Base-by-base conservation (phyloP, 1,139 yeast species). In the Pichia inconspicua region DNA sequence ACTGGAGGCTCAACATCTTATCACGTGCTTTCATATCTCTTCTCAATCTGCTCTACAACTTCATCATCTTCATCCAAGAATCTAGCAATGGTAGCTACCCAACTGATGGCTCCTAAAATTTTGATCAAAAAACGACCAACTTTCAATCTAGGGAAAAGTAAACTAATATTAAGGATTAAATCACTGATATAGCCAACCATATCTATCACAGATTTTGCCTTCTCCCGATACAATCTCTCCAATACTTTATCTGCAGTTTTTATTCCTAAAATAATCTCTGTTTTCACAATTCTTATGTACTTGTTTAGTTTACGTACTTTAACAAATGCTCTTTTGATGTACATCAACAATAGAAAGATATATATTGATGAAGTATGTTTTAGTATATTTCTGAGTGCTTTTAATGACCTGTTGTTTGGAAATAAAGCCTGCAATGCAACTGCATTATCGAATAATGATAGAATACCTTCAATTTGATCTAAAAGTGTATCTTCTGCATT, bases 391-490 rank as follows among this genome's bases (percentile, higher is more conserved):
- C 50, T 51, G 7, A 57, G 25, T 2, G 51, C 41, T 45, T 45
- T 54, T 25, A 57, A 50, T 15, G 41, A 45, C 36, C 43, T 49
- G 25, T 32, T 49, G 43, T 37, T 12, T 3, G 58, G 58, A 30
- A 54, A 51, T 27, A 55, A 40, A 8, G 57, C 61, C 40, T 61
- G 64, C 15, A 64, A 14, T 38, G 63, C 55, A 30, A 59, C 50
- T 35, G 59, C 56, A 50, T 62, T 62, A 44, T 64, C 67, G 51
- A 64, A 53, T 9, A 55, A 43, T 9, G 64, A 56, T 11, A 62
- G 50, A 14, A 58, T 14, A 2, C 53, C 47, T 48, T 63, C 66
- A 32, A 63, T 41, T 25, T 52, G 47, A 22, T 43, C 44, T 36
- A 61, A 42, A 9, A 59, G 12, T 6, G 38, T 44, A 11, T 50